Base-by-base conservation (phyloP, 2,329 filamentous ascomycete species). In the Pseudopithomyces maydicus region DNA sequence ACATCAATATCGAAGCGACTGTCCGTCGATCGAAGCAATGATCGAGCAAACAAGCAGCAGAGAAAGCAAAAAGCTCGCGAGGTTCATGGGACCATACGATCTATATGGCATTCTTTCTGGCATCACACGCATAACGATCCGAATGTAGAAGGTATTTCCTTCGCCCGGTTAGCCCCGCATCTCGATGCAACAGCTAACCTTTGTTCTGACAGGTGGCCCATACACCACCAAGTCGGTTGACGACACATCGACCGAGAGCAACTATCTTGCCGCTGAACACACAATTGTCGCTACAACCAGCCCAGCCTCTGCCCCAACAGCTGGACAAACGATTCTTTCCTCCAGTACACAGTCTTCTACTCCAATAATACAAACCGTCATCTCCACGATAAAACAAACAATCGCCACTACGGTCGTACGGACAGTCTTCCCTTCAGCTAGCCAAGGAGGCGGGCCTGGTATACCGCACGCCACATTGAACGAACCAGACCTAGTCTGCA, bases 1-100 rank as follows among this genome's bases (percentile, higher is more conserved):
- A 61, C 23, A 50, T 60, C 35, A 55, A 58, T 49, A 22, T 55
- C 52, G 12, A 55, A 52, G 36, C 47, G 56, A 32, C 17, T 35
- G 8, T 20, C 33, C 10, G 42, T 20, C n/a, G 29, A 10, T 52
- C 19, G 45, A 12, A 22, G 32, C 12, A 53, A 22, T 14, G 41
- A 22, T 15, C 38, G 39, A 8, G 29, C 33, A 6, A 32, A 36
- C 12, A 44, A 49, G n/a, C 52, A 19, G 20, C 45, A 35, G 14
- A 20, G 19, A 15, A 43, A 26, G 26, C 23, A 35, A 14, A 42
- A 6, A 20, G 36, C 32, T 50, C 52, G 29, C 26, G 41, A 29
- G 14, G 36, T 22, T 17, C 20, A 50, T 14, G 47, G 47, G 23
- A 41, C 35, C 36, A 41, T 41, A 41, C 12, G 36, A 50, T 50